A percentile compares a stretch with the other conserved stretches of the same genome.
Evolutionary conservation across 805 yeast genomes (phyloP).

Genomic region (Candida alai): DNA sequence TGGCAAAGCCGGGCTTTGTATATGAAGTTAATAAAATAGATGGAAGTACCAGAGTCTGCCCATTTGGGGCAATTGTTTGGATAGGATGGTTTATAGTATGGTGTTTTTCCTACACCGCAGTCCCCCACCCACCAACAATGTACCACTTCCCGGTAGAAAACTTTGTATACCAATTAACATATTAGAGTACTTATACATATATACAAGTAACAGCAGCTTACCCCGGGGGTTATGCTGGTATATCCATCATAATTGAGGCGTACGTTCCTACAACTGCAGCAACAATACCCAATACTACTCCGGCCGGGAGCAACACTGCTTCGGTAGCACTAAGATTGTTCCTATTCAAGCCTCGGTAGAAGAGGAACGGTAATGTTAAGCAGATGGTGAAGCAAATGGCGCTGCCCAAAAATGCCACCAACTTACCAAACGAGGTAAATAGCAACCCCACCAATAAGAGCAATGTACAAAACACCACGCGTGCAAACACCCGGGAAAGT

Average conservation of each 20-base stretch:
- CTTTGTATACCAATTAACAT: too few species aligned
- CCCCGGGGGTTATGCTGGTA: background rate
- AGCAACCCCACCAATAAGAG: constrained; percentile 23
- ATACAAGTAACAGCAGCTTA: too few species aligned
- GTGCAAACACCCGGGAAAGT: constrained; percentile 5
- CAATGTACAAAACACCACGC: constrained; percentile 22
- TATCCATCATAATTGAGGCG: constrained; percentile 17
- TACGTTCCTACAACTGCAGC: constrained; percentile 27
- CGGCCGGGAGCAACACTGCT: constrained; percentile 13
- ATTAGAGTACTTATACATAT: too few species aligned
- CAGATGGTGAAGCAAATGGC: constrained; percentile 41
- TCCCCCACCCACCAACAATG: too few species aligned
- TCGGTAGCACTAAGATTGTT: constrained; percentile 16
- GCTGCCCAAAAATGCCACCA: constrained; percentile 39
- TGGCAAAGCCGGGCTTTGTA: too few species aligned
- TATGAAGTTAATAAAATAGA: too few species aligned
- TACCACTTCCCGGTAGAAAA: too few species aligned
- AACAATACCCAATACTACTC: constrained; percentile 16
- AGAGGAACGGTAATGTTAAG: constrained; percentile 35
- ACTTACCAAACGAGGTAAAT: constrained; percentile 36
- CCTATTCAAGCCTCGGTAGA: constrained; percentile 25
- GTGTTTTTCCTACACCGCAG: too few species aligned
- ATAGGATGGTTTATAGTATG: too few species aligned
- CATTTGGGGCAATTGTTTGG: too few species aligned
- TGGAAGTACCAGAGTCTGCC: too few species aligned